phyloP scores from a whole-genome alignment of 148 eudicot species.

The Rhododendron kiyosumense region DNA sequence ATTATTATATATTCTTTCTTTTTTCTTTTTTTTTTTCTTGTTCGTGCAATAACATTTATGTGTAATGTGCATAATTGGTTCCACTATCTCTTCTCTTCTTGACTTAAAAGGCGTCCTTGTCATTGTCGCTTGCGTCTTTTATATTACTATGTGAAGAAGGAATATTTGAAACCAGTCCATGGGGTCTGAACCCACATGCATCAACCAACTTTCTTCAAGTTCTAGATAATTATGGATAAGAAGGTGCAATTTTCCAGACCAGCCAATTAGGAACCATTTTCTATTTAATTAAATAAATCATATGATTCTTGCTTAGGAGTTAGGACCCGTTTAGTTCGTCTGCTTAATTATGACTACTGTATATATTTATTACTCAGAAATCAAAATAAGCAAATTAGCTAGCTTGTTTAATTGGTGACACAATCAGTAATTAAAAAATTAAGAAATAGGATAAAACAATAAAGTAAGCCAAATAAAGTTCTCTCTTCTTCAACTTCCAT shows the following conservation, averaged over 20 bases:
- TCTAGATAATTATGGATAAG: constrained; percentile 21
- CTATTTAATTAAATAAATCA: too few species aligned
- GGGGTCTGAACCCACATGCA: constrained; percentile 35
- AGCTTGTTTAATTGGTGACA: too few species aligned
- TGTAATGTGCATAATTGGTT: constrained; percentile 37
- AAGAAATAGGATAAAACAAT: too few species aligned
- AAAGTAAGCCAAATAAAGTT: not conserved
- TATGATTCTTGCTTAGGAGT: not conserved
- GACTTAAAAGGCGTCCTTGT: not conserved
- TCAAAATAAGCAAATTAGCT: too few species aligned
- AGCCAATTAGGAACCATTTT: not conserved
- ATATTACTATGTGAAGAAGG: not conserved
- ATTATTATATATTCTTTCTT: not conserved
- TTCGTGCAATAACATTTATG: not conserved
- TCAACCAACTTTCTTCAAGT: constrained; percentile 5
- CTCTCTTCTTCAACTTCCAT: not conserved
- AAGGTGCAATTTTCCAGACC: not conserved
- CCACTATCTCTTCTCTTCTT: constrained; percentile 28
- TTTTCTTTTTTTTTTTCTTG: not conserved
- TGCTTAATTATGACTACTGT: too few species aligned
- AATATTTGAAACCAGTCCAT: constrained; percentile 25
- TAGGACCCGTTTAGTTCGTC: not conserved
- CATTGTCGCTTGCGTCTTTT: constrained; percentile 12
- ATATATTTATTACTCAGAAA: too few species aligned
- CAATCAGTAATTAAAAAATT: too few species aligned